Conservation (phyloP, 495 filamentous ascomycete species). For the Tuber borchii region DNA sequence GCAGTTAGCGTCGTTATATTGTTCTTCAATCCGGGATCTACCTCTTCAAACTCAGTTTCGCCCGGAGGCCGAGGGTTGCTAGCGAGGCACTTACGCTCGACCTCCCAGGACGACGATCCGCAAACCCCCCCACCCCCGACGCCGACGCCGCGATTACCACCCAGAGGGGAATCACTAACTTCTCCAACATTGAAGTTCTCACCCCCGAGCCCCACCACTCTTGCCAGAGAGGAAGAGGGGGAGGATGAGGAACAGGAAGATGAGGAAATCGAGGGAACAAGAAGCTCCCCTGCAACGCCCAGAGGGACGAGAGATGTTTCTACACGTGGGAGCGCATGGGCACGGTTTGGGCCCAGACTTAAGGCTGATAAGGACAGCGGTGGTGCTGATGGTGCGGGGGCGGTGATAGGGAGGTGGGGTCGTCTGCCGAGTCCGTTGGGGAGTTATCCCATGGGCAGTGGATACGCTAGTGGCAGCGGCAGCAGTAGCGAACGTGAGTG, state of each 20-base stretch:
- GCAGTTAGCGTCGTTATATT: constrained; percentile 67
- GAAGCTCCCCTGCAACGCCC: constrained; percentile 32
- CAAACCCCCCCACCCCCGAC: constrained; percentile 22
- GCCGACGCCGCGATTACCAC: constrained; percentile 4
- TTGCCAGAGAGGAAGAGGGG: background rate
- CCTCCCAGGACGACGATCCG: constrained; percentile 28
- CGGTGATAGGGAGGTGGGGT: constrained; percentile 19
- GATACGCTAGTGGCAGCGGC: background rate
- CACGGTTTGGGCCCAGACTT: constrained; percentile 33
- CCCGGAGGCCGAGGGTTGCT: background rate
- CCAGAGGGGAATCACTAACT: constrained; percentile 32
- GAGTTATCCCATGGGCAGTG: constrained; percentile 4
- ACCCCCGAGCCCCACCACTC: constrained; percentile 14
- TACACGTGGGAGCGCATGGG: constrained; percentile 12
- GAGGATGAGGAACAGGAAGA: background rate
- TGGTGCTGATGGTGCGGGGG: background rate
- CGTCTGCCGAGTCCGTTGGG: constrained; percentile 37
- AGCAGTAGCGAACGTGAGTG: background rate
- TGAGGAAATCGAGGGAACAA: constrained; percentile 11
- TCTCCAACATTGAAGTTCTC: constrained; percentile 32
- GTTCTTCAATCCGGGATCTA: constrained; percentile 5
- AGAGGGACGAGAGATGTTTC: constrained; percentile 17
- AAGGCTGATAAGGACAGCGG: constrained; percentile 13
- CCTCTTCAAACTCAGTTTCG: constrained; percentile 5
- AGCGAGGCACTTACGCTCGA: background rate